Evolutionary conservation across 352 stramenopile genomes (phyloP).

Genomic region (Globisporangium splendens): DNA sequence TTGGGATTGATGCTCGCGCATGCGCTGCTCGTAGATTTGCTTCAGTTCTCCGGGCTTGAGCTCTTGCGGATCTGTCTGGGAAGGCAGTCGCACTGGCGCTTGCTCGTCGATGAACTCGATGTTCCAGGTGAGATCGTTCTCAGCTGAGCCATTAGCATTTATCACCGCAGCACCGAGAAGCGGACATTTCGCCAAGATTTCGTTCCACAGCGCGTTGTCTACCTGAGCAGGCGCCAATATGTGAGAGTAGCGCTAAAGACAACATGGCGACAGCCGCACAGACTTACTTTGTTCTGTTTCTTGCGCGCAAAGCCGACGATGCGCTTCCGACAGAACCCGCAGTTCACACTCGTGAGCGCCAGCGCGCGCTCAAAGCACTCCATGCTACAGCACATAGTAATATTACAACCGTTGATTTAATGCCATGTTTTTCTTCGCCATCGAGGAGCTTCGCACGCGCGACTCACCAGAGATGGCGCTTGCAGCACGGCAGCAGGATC

Average conservation of each 20-base stretch:
- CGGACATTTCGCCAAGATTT: slow-evolving; percentile 47
- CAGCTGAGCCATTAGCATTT: slow-evolving; percentile 6
- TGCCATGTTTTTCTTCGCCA: background rate
- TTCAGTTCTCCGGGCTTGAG: slow-evolving; percentile 28
- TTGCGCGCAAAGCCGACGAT: slow-evolving; percentile 73
- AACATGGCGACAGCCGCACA: background rate
- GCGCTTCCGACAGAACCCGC: slow-evolving; percentile 73
- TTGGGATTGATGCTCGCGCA: slow-evolving; percentile 26
- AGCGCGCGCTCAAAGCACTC: slow-evolving; percentile 73
- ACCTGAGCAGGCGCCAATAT: slow-evolving; percentile 14
- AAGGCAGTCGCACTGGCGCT: slow-evolving; percentile 17
- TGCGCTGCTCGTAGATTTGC: slow-evolving; percentile 38
- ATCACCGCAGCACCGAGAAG: slow-evolving; percentile 23
- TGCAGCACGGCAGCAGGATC: slow-evolving; percentile 70
- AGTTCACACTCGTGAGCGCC: slow-evolving; percentile 74
- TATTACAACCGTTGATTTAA: background rate
- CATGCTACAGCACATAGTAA: slow-evolving; percentile 17
- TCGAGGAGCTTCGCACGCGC: background rate
- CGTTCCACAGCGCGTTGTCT: slow-evolving; percentile 55
- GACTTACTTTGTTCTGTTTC: slow-evolving; percentile 57
- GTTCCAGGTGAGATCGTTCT: slow-evolving; percentile 15
- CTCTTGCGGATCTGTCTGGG: slow-evolving; percentile 4
- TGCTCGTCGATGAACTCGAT: slow-evolving; percentile 57
- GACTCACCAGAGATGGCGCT: slow-evolving; percentile 60
- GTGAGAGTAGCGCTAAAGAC: background rate